These are phyloP conservation scores for Mortierella sp. DNA, from an alignment of 371 early-diverging fungal species.

Conservation along the genomic window DNA sequence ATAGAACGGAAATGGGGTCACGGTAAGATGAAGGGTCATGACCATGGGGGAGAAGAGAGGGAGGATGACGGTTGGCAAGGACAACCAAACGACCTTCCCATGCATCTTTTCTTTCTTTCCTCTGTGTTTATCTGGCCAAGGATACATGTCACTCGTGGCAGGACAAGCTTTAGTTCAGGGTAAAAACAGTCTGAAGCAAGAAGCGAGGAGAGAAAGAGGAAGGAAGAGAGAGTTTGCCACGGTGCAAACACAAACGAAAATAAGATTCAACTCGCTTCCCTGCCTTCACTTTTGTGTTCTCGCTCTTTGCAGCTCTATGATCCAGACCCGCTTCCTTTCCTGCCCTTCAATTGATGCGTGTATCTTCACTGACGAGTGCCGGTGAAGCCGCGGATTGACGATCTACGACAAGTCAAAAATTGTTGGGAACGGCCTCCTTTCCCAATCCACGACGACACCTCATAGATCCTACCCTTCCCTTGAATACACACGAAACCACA, in stretches of 20 bases:
- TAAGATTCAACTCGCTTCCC: neutral
- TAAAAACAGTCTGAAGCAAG: neutral
- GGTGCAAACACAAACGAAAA: constrained; percentile 1
- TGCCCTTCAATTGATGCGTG: no score
- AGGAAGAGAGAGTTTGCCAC: neutral
- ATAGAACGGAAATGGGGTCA: neutral
- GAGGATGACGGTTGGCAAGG: neutral
- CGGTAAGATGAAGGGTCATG: neutral
- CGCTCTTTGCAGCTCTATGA: neutral
- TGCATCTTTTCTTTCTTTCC: neutral
- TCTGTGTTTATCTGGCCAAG: constrained; percentile 6
- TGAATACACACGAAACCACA: neutral
- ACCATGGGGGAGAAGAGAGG: neutral
- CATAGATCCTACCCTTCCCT: neutral
- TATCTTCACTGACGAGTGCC: neutral
- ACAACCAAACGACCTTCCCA: neutral
- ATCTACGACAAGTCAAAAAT: neutral
- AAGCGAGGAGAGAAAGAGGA: neutral
- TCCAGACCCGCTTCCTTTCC: neutral
- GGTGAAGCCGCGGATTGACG: neutral
- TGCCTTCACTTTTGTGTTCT: neutral
- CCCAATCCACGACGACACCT: no score
- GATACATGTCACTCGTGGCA: constrained; percentile 5
- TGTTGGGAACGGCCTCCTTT: no score
- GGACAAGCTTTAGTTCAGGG: neutral